Conservation (phyloP, 2,329 filamentous ascomycete species). For the Ophiostoma tasmaniense region DNA sequence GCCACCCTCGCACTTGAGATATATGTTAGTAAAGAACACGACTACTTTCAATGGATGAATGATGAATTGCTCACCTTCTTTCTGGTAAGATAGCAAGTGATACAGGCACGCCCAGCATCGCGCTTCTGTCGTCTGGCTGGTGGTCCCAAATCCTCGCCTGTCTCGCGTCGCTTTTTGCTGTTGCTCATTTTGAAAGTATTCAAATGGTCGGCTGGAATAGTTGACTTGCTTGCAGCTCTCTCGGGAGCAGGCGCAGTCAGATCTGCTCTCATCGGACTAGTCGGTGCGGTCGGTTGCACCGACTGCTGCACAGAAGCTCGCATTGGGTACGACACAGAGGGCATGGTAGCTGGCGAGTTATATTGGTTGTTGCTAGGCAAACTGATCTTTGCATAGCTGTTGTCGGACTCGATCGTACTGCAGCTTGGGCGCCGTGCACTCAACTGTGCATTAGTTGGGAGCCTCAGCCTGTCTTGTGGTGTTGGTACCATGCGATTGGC, state of each 20-base stretch:
- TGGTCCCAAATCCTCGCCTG: neutral
- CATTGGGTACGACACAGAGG: neutral
- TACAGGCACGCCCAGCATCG: neutral
- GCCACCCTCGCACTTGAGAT: neutral
- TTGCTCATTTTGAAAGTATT: neutral
- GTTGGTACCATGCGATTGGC: neutral
- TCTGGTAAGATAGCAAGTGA: neutral
- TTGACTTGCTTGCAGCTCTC: neutral
- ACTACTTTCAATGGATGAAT: neutral
- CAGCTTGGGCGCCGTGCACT: neutral
- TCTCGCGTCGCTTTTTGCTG: neutral
- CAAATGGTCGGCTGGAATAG: neutral
- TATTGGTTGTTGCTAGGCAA: neutral
- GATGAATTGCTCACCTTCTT: neutral
- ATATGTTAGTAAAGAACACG: neutral
- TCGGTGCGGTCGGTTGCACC: neutral
- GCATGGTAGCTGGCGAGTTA: neutral
- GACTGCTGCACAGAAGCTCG: neutral
- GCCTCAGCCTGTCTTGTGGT: neutral
- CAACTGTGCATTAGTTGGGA: neutral
- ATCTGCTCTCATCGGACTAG: neutral
- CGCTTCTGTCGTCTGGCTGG: neutral
- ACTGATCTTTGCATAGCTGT: neutral
- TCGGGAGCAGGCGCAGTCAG: neutral
- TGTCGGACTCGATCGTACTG: neutral